Evolutionary conservation across 768 basidiomycete genomes (phyloP).

Genomic region (Pulveroboletus frians): DNA sequence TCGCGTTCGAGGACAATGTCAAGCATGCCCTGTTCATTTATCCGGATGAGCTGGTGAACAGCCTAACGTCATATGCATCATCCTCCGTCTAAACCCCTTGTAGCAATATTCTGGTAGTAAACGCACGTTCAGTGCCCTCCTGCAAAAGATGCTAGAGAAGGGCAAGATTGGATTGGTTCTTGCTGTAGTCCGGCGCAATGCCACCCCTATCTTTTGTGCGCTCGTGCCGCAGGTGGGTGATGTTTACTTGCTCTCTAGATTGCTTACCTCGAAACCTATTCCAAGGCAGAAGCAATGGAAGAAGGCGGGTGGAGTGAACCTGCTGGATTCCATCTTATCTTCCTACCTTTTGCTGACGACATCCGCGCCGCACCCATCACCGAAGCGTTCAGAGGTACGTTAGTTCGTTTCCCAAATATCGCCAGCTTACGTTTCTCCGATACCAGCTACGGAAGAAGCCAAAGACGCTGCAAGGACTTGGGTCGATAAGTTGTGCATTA

Average conservation of each 20-base stretch:
- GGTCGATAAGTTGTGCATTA: conserved; percentile 75
- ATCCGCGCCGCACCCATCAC: conserved; percentile 75
- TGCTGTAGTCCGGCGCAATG: conserved; percentile 61
- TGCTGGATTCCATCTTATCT: conserved; percentile 88
- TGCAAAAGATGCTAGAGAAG: conserved; percentile 78
- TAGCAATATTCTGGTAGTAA: conserved; percentile 86
- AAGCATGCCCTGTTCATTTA: conserved; percentile 91
- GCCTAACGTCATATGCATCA: neutral
- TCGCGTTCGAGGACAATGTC: conserved; percentile 83
- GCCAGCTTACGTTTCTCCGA: conserved; percentile 3
- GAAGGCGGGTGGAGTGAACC: conserved; percentile 76
- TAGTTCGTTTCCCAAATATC: neutral
- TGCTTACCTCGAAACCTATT: neutral
- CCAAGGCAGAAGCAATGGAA: conserved; percentile 63
- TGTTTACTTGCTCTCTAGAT: neutral
- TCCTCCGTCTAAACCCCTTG: neutral
- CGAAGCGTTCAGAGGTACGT: conserved; percentile 56
- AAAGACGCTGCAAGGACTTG: conserved; percentile 63
- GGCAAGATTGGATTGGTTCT: conserved; percentile 78
- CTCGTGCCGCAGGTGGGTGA: conserved; percentile 74
- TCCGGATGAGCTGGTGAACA: conserved; percentile 79
- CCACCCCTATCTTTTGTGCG: conserved; percentile 75
- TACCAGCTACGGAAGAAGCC: conserved; percentile 61
- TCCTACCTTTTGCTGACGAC: conserved; percentile 93
- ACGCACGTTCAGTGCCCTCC: conserved; percentile 82